Conservation (phyloP, 225 moss, liverwort and hornwort genomes). For the Polytrichum commune region DNA sequence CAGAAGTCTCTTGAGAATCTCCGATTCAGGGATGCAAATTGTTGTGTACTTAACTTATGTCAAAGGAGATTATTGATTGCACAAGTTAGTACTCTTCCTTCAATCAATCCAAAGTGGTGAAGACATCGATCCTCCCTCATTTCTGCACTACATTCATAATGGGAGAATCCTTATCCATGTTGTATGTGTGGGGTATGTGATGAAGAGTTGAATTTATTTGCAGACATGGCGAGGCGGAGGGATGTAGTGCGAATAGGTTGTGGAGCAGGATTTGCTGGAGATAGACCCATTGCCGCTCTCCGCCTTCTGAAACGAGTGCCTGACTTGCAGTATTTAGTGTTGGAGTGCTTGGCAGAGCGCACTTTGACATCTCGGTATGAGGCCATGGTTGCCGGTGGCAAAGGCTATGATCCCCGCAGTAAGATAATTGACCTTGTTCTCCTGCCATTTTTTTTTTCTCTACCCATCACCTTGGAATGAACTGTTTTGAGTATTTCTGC, state of each 20-base stretch:
- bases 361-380: conserved; percentile 75
- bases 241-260: conserved; percentile 67
- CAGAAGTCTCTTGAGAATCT: too few species aligned
- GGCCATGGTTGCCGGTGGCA: conserved; percentile 61
- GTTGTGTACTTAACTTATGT: too few species aligned
- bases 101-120: too few species aligned
- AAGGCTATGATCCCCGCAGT: conserved; percentile 85
- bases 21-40: too few species aligned
- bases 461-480: too few species aligned
- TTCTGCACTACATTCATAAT: too few species aligned
- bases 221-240: conserved; percentile 14
- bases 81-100: too few species aligned
- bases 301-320: conserved; percentile 60
- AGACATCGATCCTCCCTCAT: too few species aligned
- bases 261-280: conserved; percentile 85
- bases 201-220: too few species aligned
- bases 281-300: conserved; percentile 63
- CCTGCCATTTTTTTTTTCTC: neutral
- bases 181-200: too few species aligned
- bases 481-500: neutral
- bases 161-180: too few species aligned
- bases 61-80: too few species aligned
- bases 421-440: conserved; percentile 4
- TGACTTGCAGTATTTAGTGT: conserved; percentile 62
- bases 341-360: conserved; percentile 86